A percentile compares a stretch with the other conserved stretches of the same genome.
phyloP scores from a whole-genome alignment of 2,329 filamentous ascomycete species.

The Beauveria pseudobassiana region DNA sequence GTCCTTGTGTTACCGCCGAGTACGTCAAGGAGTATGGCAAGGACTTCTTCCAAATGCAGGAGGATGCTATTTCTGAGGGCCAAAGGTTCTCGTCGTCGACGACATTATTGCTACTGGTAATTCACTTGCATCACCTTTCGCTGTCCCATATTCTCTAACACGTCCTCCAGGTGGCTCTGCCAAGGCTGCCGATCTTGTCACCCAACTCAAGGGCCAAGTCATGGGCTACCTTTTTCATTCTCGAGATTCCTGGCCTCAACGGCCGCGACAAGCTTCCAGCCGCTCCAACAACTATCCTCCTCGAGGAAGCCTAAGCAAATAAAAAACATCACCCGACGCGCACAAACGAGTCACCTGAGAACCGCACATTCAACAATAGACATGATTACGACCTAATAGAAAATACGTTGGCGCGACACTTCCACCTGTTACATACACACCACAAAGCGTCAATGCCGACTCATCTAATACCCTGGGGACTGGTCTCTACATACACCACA shows the following conservation, averaged over 20 bases:
- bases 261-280: slow-evolving; percentile 83
- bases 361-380: slow-evolving; percentile 4
- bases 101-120: slow-evolving; percentile 97
- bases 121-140: slow-evolving; percentile 23
- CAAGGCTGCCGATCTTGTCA: slow-evolving; percentile 75
- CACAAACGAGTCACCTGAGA: slow-evolving; percentile 3
- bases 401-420: neutral
- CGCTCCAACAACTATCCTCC: slow-evolving; percentile 70
- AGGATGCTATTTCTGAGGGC: slow-evolving; percentile 72
- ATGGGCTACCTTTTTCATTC: slow-evolving; percentile 87
- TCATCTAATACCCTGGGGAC: slow-evolving; percentile 5
- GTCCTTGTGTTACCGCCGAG: slow-evolving; percentile 73
- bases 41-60: slow-evolving; percentile 95
- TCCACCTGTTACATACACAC: neutral
- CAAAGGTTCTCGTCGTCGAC: slow-evolving; percentile 88
- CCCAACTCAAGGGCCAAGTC: slow-evolving; percentile 76
- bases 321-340: neutral
- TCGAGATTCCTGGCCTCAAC: slow-evolving; percentile 90
- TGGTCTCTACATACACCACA: neutral
- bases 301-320: slow-evolving; percentile 44
- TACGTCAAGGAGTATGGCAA: slow-evolving; percentile 95
- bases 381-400: slow-evolving; percentile 8
- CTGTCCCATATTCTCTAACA: neutral
- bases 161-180: slow-evolving; percentile 71
- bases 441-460: slow-evolving; percentile 7